phyloP scores from a whole-genome alignment of 1,284 basidiomycete species.

The Exobasidium cylindrosporum region DNA sequence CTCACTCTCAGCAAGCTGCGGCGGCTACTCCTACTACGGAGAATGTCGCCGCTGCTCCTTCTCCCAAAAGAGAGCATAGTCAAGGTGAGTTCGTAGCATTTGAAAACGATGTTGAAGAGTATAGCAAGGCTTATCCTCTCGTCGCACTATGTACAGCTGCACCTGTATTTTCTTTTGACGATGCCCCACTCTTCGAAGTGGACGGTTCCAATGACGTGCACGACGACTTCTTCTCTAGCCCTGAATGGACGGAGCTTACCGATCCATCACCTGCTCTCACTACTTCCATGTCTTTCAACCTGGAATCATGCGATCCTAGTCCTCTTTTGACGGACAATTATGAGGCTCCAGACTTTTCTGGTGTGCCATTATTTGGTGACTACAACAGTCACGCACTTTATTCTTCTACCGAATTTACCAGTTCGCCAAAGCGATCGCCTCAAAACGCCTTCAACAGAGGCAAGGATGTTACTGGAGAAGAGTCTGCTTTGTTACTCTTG shows the following conservation, averaged over 20 bases:
- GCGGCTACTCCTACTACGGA: background rate
- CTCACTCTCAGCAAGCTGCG: slow-evolving; percentile 8
- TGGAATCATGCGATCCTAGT: slow-evolving; percentile 45
- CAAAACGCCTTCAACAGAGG: background rate
- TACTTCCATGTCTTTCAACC: slow-evolving; percentile 45
- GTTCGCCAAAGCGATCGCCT: slow-evolving; percentile 21
- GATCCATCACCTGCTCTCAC: slow-evolving; percentile 47
- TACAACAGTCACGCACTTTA: slow-evolving; percentile 23
- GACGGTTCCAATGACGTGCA: slow-evolving; percentile 4
- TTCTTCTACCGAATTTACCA: slow-evolving; percentile 33
- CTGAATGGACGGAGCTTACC: slow-evolving; percentile 29
- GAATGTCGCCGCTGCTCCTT: background rate
- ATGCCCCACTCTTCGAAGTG: background rate
- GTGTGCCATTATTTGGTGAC: slow-evolving; percentile 41
- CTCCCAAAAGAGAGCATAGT: background rate
- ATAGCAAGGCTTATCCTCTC: no score
- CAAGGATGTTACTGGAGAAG: slow-evolving; percentile 23
- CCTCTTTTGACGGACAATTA: slow-evolving; percentile 45
- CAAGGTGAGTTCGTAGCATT: no score
- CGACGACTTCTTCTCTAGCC: slow-evolving; percentile 44
- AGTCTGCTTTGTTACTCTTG: slow-evolving; percentile 31
- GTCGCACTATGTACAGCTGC: background rate
- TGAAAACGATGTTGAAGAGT: no score
- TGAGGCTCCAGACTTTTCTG: slow-evolving; percentile 17
- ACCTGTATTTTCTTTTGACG: slow-evolving; percentile 3